These are phyloP conservation scores for Akanthomyces dipterigenus DNA, from an alignment of 2,329 filamentous ascomycete genomes.

Conservation along the genomic window DNA sequence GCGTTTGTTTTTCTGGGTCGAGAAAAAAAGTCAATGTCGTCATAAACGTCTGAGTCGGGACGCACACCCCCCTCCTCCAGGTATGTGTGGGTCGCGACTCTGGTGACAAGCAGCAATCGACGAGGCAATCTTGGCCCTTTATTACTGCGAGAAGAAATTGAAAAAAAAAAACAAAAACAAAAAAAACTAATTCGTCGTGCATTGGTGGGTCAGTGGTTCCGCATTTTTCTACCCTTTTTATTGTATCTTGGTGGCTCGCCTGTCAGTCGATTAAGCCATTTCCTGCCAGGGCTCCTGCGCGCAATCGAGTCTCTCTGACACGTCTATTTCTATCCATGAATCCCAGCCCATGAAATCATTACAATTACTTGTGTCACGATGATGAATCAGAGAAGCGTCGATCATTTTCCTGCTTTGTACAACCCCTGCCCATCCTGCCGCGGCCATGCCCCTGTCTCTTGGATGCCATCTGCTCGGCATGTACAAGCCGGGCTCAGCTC, in stretches of 20 bases:
- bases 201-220: neutral
- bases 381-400: neutral
- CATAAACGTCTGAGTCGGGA: neutral
- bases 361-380: too few species aligned
- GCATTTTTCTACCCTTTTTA: neutral
- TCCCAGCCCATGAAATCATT: too few species aligned
- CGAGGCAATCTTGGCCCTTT: neutral
- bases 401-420: neutral
- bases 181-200: too few species aligned
- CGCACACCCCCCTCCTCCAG: too few species aligned
- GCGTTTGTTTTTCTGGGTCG: too few species aligned
- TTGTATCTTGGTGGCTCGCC: neutral
- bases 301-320: neutral
- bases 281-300: too few species aligned
- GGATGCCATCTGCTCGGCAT: too few species aligned
- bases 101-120: neutral
- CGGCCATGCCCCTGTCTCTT: too few species aligned
- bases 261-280: too few species aligned
- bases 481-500: neutral
- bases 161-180: too few species aligned
- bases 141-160: neutral
- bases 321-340: neutral
- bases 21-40: constrained; percentile 9
- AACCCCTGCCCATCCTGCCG: neutral
- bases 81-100: neutral